These are phyloP conservation scores for Phenoliferia sp. DNA, from an alignment of 1,284 basidiomycete species.

Conservation along the genomic window DNA sequence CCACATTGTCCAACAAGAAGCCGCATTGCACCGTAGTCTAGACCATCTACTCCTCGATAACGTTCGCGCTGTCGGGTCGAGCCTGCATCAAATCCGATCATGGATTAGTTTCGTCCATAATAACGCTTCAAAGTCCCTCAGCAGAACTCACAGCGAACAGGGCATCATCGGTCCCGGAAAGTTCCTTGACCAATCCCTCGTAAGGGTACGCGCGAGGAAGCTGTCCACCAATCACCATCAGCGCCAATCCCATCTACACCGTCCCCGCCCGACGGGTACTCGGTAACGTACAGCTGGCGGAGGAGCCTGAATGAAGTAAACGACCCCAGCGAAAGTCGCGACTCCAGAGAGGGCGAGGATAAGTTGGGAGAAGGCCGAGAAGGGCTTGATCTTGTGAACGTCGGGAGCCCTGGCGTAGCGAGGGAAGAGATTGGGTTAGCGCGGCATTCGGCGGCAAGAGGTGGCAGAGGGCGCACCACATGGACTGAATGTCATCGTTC, in stretches of 20 bases:
- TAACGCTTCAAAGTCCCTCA: not conserved
- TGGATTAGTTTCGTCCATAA: not conserved
- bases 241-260: not conserved
- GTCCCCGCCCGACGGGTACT: not conserved
- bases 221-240: conserved; percentile 8
- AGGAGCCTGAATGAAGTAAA: conserved; percentile 23
- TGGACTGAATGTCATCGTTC: conserved; percentile 36
- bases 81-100: too few species aligned
- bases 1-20: too few species aligned
- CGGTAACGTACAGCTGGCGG: conserved; percentile 32
- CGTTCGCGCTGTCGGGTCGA: conserved; percentile 8
- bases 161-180: conserved; percentile 32
- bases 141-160: conserved; percentile 19
- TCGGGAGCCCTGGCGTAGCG: too few species aligned
- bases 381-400: conserved; percentile 34
- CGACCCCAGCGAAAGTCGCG: conserved; percentile 26
- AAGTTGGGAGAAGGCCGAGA: conserved; percentile 33
- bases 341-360: conserved; percentile 26
- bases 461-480: too few species aligned
- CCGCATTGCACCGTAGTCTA: not conserved
- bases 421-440: too few species aligned
- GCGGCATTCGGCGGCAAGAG: too few species aligned
- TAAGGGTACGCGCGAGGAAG: conserved; percentile 33
- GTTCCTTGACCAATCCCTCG: conserved; percentile 34
- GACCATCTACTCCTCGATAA: conserved; percentile 5